These are phyloP conservation scores for Colletotrichum salicis DNA, from an alignment of 2,329 filamentous ascomycete species.

Conservation along the genomic window DNA sequence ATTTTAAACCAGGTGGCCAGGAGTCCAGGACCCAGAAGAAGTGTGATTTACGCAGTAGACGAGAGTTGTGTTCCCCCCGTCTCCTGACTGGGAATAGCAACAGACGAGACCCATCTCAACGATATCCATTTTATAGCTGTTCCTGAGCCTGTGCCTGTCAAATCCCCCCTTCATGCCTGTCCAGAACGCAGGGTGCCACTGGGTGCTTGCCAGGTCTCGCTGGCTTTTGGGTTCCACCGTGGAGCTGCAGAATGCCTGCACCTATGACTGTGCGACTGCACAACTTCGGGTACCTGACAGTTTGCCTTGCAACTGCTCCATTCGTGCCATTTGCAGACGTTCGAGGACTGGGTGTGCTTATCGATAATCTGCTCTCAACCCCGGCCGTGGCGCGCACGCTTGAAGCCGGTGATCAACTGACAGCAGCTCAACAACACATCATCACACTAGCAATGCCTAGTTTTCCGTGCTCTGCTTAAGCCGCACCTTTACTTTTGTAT, in stretches of 20 bases:
- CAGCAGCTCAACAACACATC: neutral
- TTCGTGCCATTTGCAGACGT: neutral
- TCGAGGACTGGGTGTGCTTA: neutral
- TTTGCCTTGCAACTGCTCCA: neutral
- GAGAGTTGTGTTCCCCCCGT: neutral
- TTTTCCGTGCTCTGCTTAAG: neutral
- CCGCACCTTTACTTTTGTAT: neutral
- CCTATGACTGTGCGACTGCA: slow-evolving; percentile 14
- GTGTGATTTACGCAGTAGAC: neutral
- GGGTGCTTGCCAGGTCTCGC: slow-evolving; percentile 20
- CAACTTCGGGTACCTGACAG: slow-evolving; percentile 32
- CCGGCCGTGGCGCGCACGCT: neutral
- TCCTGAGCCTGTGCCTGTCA: slow-evolving; percentile 20
- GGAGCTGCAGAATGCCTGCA: slow-evolving; percentile 3
- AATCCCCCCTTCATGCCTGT: slow-evolving; percentile 20
- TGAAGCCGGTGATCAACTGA: neutral
- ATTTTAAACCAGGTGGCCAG: neutral
- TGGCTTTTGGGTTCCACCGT: slow-evolving; percentile 22
- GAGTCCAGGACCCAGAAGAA: neutral
- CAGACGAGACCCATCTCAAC: neutral
- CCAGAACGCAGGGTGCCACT: slow-evolving; percentile 3
- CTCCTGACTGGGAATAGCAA: neutral
- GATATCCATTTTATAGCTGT: slow-evolving; percentile 1
- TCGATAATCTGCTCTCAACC: slow-evolving; percentile 3
- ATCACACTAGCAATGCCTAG: neutral